Percentiles rank a stretch among this genome's conserved stretches.
Evolutionary conservation across 768 basidiomycete species (phyloP).

Genomic region (Tricholoma terreum): DNA sequence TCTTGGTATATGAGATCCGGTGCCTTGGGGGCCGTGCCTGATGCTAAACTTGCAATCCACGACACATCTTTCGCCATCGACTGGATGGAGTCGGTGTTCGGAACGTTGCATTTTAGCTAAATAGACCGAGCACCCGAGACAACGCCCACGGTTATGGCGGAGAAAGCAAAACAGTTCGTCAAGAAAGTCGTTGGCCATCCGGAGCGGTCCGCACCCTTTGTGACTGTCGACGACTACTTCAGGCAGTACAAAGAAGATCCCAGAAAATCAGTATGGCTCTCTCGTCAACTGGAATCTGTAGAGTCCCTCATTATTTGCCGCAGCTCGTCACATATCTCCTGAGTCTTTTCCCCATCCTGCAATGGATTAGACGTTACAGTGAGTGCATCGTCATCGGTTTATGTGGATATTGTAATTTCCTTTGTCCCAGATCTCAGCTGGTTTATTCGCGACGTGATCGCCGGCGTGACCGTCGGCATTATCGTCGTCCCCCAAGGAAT

Average conservation of each 20-base stretch:
- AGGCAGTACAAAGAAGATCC: constrained; percentile 41
- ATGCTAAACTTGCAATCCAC: too few relatives aligned
- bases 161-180: constrained; percentile 40
- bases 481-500: constrained; percentile 93
- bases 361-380: constrained; percentile 89
- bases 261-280: constrained; percentile 42
- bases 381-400: constrained; percentile 18
- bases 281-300: constrained; percentile 1
- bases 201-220: constrained; percentile 54
- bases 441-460: constrained; percentile 85
- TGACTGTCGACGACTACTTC: constrained; percentile 57
- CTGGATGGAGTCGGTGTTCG: too few relatives aligned
- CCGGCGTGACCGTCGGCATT: constrained; percentile 90
- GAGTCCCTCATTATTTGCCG: neutral
- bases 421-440: constrained; percentile 61
- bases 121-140: too few relatives aligned
- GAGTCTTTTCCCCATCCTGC: constrained; percentile 78
- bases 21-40: too few relatives aligned
- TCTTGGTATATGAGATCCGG: too few relatives aligned
- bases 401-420: neutral
- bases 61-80: too few relatives aligned
- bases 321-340: constrained; percentile 61
- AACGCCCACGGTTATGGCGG: too few relatives aligned
- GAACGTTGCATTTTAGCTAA: too few relatives aligned
- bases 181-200: constrained; percentile 61